These are phyloP conservation scores for Fusarium sp. DNA, from an alignment of 2,329 filamentous ascomycete genomes.

Conservation along the genomic window DNA sequence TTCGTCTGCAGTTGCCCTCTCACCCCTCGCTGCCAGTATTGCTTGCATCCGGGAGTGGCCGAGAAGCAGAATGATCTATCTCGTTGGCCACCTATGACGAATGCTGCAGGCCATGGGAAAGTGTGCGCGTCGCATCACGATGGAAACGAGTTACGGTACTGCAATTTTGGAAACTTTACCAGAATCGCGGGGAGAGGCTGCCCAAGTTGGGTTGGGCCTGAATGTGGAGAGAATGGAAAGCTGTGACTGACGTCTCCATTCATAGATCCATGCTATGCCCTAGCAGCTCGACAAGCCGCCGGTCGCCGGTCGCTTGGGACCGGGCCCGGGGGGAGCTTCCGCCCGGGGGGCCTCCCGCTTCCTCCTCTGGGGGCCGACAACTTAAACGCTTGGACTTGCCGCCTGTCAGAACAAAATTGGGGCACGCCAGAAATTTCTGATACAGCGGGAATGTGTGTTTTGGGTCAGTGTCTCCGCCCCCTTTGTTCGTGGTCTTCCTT, in stretches of 20 bases:
- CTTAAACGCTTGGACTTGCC: constrained; percentile 43
- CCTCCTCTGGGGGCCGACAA: constrained; percentile 38
- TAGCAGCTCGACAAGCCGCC: constrained; percentile 27
- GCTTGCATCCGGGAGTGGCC: constrained; percentile 43
- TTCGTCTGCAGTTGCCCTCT: constrained; percentile 26
- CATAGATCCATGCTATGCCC: constrained; percentile 23
- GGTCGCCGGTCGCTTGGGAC: constrained; percentile 33
- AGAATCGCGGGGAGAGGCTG: constrained; percentile 17
- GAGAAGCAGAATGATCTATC: constrained; percentile 34
- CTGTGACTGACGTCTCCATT: constrained; percentile 14
- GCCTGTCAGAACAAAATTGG: constrained; percentile 39
- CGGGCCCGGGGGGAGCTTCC: constrained; percentile 38
- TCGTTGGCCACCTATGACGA: constrained; percentile 34
- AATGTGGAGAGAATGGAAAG: constrained; percentile 33
- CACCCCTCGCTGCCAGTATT: constrained; percentile 39
- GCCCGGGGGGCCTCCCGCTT: constrained; percentile 42
- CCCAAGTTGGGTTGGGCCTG: constrained; percentile 24
- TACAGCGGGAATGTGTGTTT: constrained; percentile 35
- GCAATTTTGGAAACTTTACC: constrained; percentile 10
- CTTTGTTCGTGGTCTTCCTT: constrained; percentile 9
- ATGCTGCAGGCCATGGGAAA: constrained; percentile 24
- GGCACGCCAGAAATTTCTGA: constrained; percentile 39
- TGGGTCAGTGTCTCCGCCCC: constrained; percentile 6
- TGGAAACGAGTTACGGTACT: constrained; percentile 14
- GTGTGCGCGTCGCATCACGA: constrained; percentile 35